Evolutionary conservation across 1,139 yeast genomes (phyloP).

Genomic region (Kodamaea suecica): DNA sequence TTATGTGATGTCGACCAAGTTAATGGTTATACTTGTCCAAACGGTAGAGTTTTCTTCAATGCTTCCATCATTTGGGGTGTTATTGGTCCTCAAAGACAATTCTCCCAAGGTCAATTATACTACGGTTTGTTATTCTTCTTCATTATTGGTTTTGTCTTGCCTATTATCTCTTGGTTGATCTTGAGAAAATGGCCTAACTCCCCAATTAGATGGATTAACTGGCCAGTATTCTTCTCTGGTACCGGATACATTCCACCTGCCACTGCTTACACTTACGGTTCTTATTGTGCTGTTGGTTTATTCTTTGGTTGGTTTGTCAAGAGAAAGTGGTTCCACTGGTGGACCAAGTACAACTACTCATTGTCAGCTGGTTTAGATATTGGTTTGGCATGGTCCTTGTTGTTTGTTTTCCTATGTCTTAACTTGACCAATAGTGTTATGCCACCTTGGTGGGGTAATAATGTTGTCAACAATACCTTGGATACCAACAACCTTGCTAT

Average conservation of each 20-base stretch:
- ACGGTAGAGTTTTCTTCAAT: slow-evolving; percentile 43
- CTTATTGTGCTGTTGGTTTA: slow-evolving; percentile 38
- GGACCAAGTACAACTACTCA: slow-evolving; percentile 62
- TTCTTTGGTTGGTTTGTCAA: slow-evolving; percentile 34
- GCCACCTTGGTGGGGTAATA: slow-evolving; percentile 60
- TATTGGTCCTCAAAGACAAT: slow-evolving; percentile 40
- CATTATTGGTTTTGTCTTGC: slow-evolving; percentile 36
- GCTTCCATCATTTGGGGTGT: slow-evolving; percentile 51
- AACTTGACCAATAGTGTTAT: slow-evolving; percentile 30
- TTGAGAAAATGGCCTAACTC: slow-evolving; percentile 49
- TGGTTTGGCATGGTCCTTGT: slow-evolving; percentile 52
- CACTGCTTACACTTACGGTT: slow-evolving; percentile 42
- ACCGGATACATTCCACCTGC: slow-evolving; percentile 50
- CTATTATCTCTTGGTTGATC: slow-evolving; percentile 44
- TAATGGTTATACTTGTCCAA: slow-evolving; percentile 40
- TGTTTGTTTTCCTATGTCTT: slow-evolving; percentile 45
- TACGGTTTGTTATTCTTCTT: slow-evolving; percentile 41
- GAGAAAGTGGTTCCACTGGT: slow-evolving; percentile 52
- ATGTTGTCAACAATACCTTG: slow-evolving; percentile 28
- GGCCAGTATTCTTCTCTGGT: slow-evolving; percentile 49
- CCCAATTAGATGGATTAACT: slow-evolving; percentile 42
- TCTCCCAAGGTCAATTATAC: slow-evolving; percentile 39
- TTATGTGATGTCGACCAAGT: slow-evolving; percentile 48
- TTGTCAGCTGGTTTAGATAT: slow-evolving; percentile 57
- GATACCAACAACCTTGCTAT: slow-evolving; percentile 15